A percentile compares a stretch with the other conserved stretches of the same genome.
Evolutionary conservation across 2,329 filamentous ascomycete species (phyloP).

Genomic region (Talaromyces albobiverticillius): DNA sequence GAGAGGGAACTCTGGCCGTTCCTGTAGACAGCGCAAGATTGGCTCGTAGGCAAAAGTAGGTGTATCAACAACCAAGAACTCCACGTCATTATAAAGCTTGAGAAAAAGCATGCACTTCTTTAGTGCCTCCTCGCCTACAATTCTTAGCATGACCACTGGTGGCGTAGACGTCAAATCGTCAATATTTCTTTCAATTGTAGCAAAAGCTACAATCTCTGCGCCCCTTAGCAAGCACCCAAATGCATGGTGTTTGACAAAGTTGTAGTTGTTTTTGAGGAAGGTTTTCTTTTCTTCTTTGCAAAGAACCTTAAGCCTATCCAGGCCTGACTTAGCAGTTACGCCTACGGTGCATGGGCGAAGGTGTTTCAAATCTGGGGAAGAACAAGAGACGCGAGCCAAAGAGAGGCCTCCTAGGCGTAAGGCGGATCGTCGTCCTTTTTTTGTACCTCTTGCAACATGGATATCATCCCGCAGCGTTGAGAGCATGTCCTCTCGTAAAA

Average conservation of each 20-base stretch:
- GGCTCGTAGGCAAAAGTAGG: constrained; percentile 67
- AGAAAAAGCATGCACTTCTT: background rate
- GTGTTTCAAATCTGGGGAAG: constrained; percentile 56
- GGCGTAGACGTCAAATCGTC: constrained; percentile 34
- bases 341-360: constrained; percentile 49
- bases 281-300: background rate
- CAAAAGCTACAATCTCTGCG: constrained; percentile 56
- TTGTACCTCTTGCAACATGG: constrained; percentile 49
- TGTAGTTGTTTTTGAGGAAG: constrained; percentile 42
- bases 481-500: constrained; percentile 69
- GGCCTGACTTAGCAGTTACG: background rate
- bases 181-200: constrained; percentile 51
- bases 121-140: background rate
- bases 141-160: background rate
- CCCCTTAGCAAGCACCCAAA: constrained; percentile 57
- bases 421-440: constrained; percentile 42
- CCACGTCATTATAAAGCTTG: constrained; percentile 27
- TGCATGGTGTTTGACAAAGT: constrained; percentile 57
- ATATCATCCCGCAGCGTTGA: constrained; percentile 63
- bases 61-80: constrained; percentile 57
- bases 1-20: constrained; percentile 54
- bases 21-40: constrained; percentile 57
- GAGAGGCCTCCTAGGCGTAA: constrained; percentile 40
- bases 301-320: background rate
- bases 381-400: constrained; percentile 31